Base-by-base conservation (phyloP, 345 rosid species). In the Boechera stricta region DNA sequence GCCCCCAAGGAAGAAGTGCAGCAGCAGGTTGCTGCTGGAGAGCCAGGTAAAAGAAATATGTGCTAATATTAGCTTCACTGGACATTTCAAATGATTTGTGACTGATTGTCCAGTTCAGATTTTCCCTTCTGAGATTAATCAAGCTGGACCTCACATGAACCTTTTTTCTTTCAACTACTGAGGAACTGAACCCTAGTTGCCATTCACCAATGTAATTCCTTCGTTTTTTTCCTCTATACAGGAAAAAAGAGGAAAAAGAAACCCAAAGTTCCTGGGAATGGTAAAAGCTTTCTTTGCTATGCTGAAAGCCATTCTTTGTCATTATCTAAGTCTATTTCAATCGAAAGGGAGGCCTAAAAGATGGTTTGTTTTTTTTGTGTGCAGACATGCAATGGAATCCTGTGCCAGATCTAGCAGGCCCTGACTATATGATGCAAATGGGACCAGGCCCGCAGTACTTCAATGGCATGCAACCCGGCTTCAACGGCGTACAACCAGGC, bases 211-310 rank as follows among this genome's bases (percentile, higher is more conserved):
- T 24, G 11, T 28, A 63, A 28, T 28, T 2, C 3, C 2, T 28
- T 28, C 3, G 2, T 28, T 28, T 28, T 28, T 28, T 28, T 28
- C 71, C 45, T 15, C 10, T 38, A 56, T 26, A 1, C 88, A 92
- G 99, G 84, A 75, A 95, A 86, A 74, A 95, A 92, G 90, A 95
- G 88, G 73, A 92, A 86, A 88, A 95, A 95, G 88, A 95, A 92
- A 72, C 29, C 73, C 39, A 53, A 72, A 57, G 63, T 35, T 52
- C 76, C 62, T 65, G 51, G 74, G 24, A 45, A 47, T 38, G 82
- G 82, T 74, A 74, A 45, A 48, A 62, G 62, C 66, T 76, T 67
- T 54, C 18, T 32, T 59, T 71, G 63, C 7, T 48, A 10, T 48
- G 44, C 49, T 48, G 44, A 47, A 52, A 16, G 36, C 68, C 9